A percentile compares a stretch with the other conserved stretches of the same genome.
Evolutionary conservation across 257 asterid genomes (phyloP).

Genomic region (Ligustrum vulgare): DNA sequence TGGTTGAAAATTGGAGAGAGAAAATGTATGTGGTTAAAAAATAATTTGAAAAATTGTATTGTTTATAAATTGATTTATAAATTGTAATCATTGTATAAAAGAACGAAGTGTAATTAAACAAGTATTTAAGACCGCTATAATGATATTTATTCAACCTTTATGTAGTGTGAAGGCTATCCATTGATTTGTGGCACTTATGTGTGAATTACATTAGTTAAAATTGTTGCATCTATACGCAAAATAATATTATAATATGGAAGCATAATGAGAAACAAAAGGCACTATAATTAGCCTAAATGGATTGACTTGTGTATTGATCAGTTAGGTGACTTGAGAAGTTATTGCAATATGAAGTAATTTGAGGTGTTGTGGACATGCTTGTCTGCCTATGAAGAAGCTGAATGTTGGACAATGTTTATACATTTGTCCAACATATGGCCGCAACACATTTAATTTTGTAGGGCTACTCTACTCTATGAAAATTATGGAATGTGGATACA

Average conservation of each 20-base stretch:
- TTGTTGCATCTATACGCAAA: neutral
- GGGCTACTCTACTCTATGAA: constrained; percentile 24
- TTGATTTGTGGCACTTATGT: constrained; percentile 9
- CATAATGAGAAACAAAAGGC: constrained; percentile 14
- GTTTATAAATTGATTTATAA: too few relatives aligned
- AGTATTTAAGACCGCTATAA: constrained; percentile 24
- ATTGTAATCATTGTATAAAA: too few relatives aligned
- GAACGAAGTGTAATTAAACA: too few relatives aligned
- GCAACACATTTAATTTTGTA: constrained; percentile 31
- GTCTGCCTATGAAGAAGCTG: constrained; percentile 42
- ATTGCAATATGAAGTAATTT: constrained; percentile 24
- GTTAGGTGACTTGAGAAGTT: constrained; percentile 8
- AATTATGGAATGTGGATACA: constrained; percentile 2
- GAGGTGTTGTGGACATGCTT: constrained; percentile 32
- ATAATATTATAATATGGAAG: constrained; percentile 7
- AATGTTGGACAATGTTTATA: constrained; percentile 29
- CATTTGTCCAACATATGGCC: constrained; percentile 35
- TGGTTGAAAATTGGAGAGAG: too few relatives aligned
- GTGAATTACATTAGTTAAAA: constrained; percentile 3
- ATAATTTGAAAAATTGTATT: too few relatives aligned
- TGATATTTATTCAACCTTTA: constrained; percentile 14
- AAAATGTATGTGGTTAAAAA: too few relatives aligned
- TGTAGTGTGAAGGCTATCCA: constrained; percentile 21
- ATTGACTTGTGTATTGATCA: constrained; percentile 30
- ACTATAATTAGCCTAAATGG: constrained; percentile 25